Evolutionary conservation across 1,284 basidiomycete genomes (phyloP).

Genomic region (Tremellales sp.): DNA sequence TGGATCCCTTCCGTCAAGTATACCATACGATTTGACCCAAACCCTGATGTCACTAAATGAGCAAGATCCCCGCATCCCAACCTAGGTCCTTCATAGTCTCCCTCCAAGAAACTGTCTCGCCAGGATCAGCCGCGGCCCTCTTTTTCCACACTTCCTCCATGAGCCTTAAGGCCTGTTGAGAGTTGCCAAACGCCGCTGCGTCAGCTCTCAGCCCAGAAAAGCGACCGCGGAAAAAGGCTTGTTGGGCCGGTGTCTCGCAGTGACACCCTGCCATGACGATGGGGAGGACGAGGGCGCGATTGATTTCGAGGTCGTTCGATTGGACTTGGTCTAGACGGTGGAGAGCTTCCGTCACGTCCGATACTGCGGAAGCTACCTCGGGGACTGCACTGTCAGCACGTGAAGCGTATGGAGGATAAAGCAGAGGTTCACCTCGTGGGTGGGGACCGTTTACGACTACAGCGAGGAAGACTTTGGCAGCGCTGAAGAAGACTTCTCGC

Average conservation of each 20-base stretch:
- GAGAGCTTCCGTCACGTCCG: conserved; percentile 45
- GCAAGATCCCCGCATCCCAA: conserved; percentile 20
- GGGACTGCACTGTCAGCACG: conserved; percentile 7
- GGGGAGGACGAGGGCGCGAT: conserved; percentile 62
- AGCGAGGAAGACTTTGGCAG: conserved; percentile 19
- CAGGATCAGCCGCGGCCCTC: conserved; percentile 16
- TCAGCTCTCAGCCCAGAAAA: conserved; percentile 54
- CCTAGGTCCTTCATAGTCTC: conserved; percentile 21
- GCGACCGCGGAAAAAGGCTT: conserved; percentile 52
- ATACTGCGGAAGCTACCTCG: conserved; percentile 44
- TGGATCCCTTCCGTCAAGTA: neutral
- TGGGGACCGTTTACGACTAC: conserved; percentile 20
- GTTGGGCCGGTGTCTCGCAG: conserved; percentile 40
- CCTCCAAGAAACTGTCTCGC: conserved; percentile 14
- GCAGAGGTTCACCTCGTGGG: conserved; percentile 16
- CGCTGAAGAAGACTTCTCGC: conserved; percentile 23
- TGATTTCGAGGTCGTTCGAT: conserved; percentile 52
- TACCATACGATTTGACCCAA: neutral
- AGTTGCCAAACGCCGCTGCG: conserved; percentile 58
- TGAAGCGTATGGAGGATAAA: neutral
- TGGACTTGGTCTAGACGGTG: conserved; percentile 48
- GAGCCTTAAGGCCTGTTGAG: conserved; percentile 55
- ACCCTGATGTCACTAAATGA: conserved; percentile 14
- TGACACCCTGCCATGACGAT: conserved; percentile 26
- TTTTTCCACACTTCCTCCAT: conserved; percentile 60